Percentiles rank a stretch among this genome's conserved stretches.
These are phyloP conservation scores for Saussurea involucrata DNA, from an alignment of 129 eudicot species.

Conservation along the genomic window DNA sequence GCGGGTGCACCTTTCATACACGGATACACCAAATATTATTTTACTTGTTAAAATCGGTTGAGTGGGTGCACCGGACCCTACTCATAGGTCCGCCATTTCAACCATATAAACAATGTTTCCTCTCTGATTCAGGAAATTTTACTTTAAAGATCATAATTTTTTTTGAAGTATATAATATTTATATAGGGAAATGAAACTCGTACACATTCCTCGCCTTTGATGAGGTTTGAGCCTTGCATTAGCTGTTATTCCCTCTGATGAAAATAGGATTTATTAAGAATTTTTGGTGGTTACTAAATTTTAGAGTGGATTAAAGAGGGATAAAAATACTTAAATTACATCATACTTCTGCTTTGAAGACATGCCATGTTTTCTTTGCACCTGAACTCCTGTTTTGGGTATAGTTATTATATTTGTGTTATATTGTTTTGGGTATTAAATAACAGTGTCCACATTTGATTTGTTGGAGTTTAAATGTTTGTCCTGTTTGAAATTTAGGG, in stretches of 20 bases:
- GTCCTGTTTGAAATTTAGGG: not conserved
- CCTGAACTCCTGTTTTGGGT: not conserved
- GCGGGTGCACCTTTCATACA: too few species aligned
- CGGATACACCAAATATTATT: too few species aligned
- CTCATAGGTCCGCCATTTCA: not conserved
- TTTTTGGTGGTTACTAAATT: not conserved
- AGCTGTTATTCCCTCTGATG: not conserved
- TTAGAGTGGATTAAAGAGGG: not conserved
- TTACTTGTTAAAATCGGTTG: too few species aligned
- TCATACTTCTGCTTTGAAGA: not conserved
- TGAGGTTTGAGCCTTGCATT: not conserved
- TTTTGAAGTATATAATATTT: not conserved
- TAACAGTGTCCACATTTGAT: not conserved
- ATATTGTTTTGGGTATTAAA: not conserved
- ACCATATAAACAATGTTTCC: not conserved
- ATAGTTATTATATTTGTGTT: not conserved
- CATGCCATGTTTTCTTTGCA: not conserved
- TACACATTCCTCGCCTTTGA: not conserved
- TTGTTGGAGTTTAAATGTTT: not conserved
- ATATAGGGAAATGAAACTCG: not conserved
- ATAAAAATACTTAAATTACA: not conserved
- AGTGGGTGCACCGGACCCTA: too few species aligned
- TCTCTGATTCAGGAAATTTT: not conserved
- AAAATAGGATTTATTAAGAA: not conserved
- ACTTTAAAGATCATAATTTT: not conserved